phyloP scores from a whole-genome alignment of 257 asterid genomes.

The Echium plantagineum region DNA sequence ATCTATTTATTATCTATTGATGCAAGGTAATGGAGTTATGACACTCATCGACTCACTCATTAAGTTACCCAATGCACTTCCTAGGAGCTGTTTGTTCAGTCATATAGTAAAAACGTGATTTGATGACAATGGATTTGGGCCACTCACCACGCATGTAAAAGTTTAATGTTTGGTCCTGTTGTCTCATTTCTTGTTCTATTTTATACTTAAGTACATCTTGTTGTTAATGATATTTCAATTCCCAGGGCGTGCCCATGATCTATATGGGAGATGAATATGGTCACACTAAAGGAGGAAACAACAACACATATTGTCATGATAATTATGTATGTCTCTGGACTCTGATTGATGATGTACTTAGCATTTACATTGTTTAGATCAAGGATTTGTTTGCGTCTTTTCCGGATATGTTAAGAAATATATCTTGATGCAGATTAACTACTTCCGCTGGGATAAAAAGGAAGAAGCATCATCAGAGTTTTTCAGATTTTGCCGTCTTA shows the following conservation, averaged over 20 bases:
- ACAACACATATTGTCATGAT: slow-evolving; percentile 93
- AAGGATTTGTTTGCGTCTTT: not conserved
- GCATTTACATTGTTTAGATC: not conserved
- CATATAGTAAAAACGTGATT: not conserved
- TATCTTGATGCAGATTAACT: slow-evolving; percentile 59
- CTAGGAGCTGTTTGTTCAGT: not conserved
- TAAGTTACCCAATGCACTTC: too few relatives aligned
- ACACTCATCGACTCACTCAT: too few relatives aligned
- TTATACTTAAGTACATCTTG: not conserved
- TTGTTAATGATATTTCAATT: slow-evolving; percentile 1
- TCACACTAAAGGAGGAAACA: slow-evolving; percentile 97
- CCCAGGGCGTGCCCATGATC: slow-evolving; percentile 95
- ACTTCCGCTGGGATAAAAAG: slow-evolving; percentile 92
- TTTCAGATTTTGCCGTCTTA: slow-evolving; percentile 70
- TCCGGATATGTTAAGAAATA: slow-evolving; percentile 1
- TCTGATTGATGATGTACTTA: slow-evolving; percentile 2
- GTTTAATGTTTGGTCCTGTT: not conserved
- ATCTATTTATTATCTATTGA: too few relatives aligned
- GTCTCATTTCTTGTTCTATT: not conserved
- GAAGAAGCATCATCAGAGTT: slow-evolving; percentile 66
- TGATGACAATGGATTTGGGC: too few relatives aligned
- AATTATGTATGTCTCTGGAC: slow-evolving; percentile 43
- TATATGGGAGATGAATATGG: slow-evolving; percentile 97
- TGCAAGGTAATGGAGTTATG: not conserved
- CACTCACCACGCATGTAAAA: too few relatives aligned